Percentiles rank a stretch among this genome's conserved stretches.
Conservation (phyloP, 2,329 filamentous ascomycete species). For the Fusarium sp. region DNA sequence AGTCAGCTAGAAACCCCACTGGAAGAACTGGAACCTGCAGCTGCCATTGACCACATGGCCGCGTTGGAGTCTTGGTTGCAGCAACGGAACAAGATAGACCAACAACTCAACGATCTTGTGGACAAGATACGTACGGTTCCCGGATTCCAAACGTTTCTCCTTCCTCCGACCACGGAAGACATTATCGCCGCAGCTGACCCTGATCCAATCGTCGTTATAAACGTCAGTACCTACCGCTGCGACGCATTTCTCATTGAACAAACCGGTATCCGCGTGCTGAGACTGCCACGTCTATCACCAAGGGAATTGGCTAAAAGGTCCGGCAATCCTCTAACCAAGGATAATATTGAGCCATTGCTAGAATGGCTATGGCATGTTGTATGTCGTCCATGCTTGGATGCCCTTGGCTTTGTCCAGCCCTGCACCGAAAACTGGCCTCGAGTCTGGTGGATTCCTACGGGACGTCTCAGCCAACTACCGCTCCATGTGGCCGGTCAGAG, state of each 20-base stretch:
- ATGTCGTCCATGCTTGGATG: background rate
- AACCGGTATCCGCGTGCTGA: fast-evolving
- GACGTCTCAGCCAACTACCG: fast-evolving
- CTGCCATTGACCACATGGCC: background rate
- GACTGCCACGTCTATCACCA: background rate
- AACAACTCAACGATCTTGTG: background rate
- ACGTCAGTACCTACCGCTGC: background rate
- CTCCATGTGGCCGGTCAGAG: fast-evolving
- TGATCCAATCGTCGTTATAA: background rate
- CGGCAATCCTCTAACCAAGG: fast-evolving
- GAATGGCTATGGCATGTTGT: background rate
- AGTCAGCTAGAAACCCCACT: too few relatives aligned
- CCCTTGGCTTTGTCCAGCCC: fast-evolving
- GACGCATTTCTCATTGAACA: background rate
- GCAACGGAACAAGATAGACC: too few relatives aligned
- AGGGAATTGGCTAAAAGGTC: fast-evolving
- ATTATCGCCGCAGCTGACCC: background rate
- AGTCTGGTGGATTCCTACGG: background rate
- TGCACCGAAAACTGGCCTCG: fast-evolving
- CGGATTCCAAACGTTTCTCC: fast-evolving
- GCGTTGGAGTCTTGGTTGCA: background rate
- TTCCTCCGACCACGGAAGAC: fast-evolving
- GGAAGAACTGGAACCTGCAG: too few relatives aligned
- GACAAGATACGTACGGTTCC: background rate
- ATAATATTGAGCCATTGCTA: fast-evolving